Evolutionary conservation across 345 rosid species (phyloP), one percentile per base, ranked within the genome.

Genomic region (Hibiscus trionum): DNA sequence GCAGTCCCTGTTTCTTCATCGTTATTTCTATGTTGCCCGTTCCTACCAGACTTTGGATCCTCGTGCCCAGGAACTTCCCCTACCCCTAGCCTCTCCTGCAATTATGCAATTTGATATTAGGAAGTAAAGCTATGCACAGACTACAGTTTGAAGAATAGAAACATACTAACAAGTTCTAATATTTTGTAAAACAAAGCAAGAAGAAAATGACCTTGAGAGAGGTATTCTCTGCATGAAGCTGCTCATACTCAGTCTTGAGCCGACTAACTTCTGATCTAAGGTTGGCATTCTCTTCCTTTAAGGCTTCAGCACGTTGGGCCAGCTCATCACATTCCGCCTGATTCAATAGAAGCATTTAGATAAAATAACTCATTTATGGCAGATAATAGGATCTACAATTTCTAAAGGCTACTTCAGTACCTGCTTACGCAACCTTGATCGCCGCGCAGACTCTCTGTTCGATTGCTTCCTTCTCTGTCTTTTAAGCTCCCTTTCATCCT

Each of bases 241-340:
- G 88, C 66, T 91, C 94, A n/a, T 87, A 88, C 62, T 87, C 90
- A 17, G 86, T 84, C 82, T 86, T 90, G 79, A 91, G 87, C 62
- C 78, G 88, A 78, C 72, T 87, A 44, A 91, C 87, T 85, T 94
- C 98, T 76, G 91, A 87, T 84, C 93, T 82, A 57, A 95, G 91
- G 80, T 73, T 84, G 58, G 87, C 79, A 83, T 92, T 92, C 81
- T 95, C 99, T 77, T 87, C 97, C 83, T 90, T 90, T 72, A 92
- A 83, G 39, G 73, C 81, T 17, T 90, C 97, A 24, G 97, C 97
- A 11, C 87, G 89, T 75, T 90, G 93, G 2, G 99, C 96, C 69
- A 95, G 88, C 77, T 90, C 99, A 69, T 95, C 99, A 71, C 97
- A 95, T 82, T 95, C 99, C n/a, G 97, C 99, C 99, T 95, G 81